Evolutionary conservation across 345 rosid genomes (phyloP), one percentile per base, ranked within the genome.

Genomic region (Carallia brachiata): DNA sequence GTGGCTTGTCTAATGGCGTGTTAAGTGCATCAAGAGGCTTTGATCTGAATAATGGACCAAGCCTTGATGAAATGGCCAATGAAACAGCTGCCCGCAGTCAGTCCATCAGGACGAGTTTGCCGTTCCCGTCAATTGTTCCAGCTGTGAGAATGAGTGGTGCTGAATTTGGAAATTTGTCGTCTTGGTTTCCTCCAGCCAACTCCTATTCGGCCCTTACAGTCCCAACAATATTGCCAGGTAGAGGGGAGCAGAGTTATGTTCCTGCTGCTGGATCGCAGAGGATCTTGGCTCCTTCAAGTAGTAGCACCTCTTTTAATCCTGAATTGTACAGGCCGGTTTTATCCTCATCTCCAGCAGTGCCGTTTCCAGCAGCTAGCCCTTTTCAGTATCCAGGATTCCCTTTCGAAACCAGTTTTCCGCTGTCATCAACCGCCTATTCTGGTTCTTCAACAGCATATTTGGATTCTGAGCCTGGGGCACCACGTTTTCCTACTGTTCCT

Each of bases 31-130:
- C 62, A 63, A 80, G 89, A 73, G 97, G 87, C 77, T 91, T 91
- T 50, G 98, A 94, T 79, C 79, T 94, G 85, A 94, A 94, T 68
- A 88, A 91, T 83, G 97, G 94, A 57, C 97, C 97, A 2, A 64
- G 73, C 53, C 72, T 62, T 40, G 97, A 89, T 76, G 95, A 92
- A 52, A 73, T 27, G 36, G 64, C 62, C 77, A 79, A 71, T 23
- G 97, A 88, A 61, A 80, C 91, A 63, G 78, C 87, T 16, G 58
- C 71, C 19, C 72, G 80, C 65, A 76, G 67, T 64, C 92, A 84
- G 76, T 81, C 76, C 18, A 36, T 70, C 13, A 86, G 84, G 78
- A 83, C 66, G 69, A 80, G 77, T 62, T 27, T 75, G 59, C 78
- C 80, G 63, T 71, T 89, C 73, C 93, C 86, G 63, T 82, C 92